Evolutionary conservation across 139 green algal species (phyloP).

Genomic region (Tetraselmis striata): DNA sequence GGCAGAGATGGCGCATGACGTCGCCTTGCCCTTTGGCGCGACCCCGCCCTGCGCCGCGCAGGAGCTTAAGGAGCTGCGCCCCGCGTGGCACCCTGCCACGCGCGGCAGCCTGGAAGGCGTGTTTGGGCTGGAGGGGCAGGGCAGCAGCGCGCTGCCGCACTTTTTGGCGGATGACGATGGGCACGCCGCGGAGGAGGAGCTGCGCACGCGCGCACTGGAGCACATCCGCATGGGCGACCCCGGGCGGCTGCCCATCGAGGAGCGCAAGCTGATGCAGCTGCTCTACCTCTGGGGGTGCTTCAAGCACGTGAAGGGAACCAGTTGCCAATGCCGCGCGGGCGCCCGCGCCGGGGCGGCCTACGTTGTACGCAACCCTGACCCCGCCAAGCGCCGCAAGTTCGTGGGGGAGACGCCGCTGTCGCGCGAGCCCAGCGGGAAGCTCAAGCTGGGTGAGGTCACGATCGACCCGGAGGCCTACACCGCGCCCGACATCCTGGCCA

Average conservation of each 20-base stretch:
- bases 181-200: neutral
- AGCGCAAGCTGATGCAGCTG: neutral
- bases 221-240: slow-evolving; percentile 1
- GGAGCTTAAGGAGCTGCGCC: neutral
- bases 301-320: neutral
- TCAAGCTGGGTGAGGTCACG: neutral
- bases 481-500: neutral
- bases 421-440: no score
- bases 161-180: neutral
- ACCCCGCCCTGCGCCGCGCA: no score
- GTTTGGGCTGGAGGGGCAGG: neutral
- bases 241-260: neutral
- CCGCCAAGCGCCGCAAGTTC: neutral
- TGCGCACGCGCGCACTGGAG: neutral
- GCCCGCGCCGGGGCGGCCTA: neutral
- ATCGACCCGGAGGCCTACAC: slow-evolving; percentile 1
- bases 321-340: neutral
- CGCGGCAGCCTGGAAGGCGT: neutral
- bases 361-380: neutral
- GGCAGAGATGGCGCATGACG: no score
- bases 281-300: neutral
- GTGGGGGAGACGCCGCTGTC: neutral
- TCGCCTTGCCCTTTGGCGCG: no score
- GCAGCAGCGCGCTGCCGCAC: neutral
- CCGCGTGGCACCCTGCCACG: neutral